Conservation (phyloP, 1,284 basidiomycete species). For the Acaromyces ingoldii region DNA sequence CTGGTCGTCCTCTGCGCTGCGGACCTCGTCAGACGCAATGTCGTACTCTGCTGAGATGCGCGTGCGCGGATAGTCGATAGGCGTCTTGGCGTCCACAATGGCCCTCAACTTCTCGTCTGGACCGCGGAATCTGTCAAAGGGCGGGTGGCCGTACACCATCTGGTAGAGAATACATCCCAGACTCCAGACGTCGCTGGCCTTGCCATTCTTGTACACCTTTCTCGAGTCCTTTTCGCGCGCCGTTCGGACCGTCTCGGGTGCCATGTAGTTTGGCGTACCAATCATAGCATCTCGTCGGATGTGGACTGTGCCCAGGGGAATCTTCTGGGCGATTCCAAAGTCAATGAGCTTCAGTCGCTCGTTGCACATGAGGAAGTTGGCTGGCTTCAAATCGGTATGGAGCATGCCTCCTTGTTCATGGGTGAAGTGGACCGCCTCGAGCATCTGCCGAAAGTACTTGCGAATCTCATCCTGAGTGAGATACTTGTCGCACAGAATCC, state of each 20-base stretch:
- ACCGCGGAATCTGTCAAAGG: conserved; percentile 65
- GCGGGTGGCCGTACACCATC: conserved; percentile 87
- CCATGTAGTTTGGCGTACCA: conserved; percentile 52
- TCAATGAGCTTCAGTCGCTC: conserved; percentile 88
- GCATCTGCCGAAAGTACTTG: conserved; percentile 48
- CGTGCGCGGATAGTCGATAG: background rate
- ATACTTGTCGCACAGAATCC: conserved; percentile 29
- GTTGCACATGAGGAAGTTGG: conserved; percentile 71
- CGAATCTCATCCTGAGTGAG: conserved; percentile 30
- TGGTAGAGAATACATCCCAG: conserved; percentile 93
- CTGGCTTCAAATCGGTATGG: conserved; percentile 49
- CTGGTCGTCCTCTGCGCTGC: background rate
- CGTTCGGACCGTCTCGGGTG: conserved; percentile 49
- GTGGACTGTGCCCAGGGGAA: conserved; percentile 54
- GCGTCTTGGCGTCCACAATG: background rate
- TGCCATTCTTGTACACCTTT: conserved; percentile 51
- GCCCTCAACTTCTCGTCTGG: conserved; percentile 4
- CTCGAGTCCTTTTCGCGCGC: conserved; percentile 17
- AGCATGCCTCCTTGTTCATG: conserved; percentile 45
- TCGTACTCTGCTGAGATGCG: background rate
- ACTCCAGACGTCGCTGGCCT: conserved; percentile 79
- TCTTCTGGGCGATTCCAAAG: conserved; percentile 90
- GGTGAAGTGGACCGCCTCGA: conserved; percentile 50
- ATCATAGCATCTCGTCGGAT: conserved; percentile 49
- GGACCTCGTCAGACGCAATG: background rate